phyloP scores from a whole-genome alignment of 1,139 yeast species.

The Kazachstania sp. region DNA sequence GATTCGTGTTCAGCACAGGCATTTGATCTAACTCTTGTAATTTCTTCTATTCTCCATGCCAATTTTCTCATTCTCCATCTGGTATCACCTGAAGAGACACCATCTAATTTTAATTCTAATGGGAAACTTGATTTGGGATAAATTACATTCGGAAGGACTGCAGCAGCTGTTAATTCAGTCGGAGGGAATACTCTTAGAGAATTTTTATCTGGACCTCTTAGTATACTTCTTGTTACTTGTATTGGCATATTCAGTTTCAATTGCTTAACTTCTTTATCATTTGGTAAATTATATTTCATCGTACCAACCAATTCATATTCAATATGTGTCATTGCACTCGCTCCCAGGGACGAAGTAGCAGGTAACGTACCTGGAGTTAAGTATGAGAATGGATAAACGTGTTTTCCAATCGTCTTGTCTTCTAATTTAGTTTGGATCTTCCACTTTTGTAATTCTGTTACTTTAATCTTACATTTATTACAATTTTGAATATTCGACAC shows the following conservation, averaged over 20 bases:
- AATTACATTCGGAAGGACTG: slow-evolving; percentile 78
- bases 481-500: slow-evolving; percentile 46
- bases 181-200: slow-evolving; percentile 93
- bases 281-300: slow-evolving; percentile 38
- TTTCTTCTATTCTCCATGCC: slow-evolving; percentile 86
- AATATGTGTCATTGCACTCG: slow-evolving; percentile 47
- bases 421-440: slow-evolving; percentile 58
- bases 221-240: slow-evolving; percentile 66
- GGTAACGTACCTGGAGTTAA: slow-evolving; percentile 86
- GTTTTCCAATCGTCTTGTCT: slow-evolving; percentile 53
- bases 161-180: slow-evolving; percentile 78
- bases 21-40: slow-evolving; percentile 49
- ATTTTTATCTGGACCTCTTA: slow-evolving; percentile 77
- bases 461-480: slow-evolving; percentile 45
- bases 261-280: slow-evolving; percentile 15
- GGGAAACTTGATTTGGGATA: slow-evolving; percentile 84
- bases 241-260: slow-evolving; percentile 54
- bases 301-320: slow-evolving; percentile 68
- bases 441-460: slow-evolving; percentile 75
- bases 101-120: slow-evolving; percentile 72
- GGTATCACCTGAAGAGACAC: slow-evolving; percentile 53
- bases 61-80: slow-evolving; percentile 92
- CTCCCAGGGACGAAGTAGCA: slow-evolving; percentile 59
- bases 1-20: slow-evolving; percentile 49
- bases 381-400: slow-evolving; percentile 92